Conservation (phyloP, 495 filamentous ascomycete species). For the Tetracladium marchalianum region DNA sequence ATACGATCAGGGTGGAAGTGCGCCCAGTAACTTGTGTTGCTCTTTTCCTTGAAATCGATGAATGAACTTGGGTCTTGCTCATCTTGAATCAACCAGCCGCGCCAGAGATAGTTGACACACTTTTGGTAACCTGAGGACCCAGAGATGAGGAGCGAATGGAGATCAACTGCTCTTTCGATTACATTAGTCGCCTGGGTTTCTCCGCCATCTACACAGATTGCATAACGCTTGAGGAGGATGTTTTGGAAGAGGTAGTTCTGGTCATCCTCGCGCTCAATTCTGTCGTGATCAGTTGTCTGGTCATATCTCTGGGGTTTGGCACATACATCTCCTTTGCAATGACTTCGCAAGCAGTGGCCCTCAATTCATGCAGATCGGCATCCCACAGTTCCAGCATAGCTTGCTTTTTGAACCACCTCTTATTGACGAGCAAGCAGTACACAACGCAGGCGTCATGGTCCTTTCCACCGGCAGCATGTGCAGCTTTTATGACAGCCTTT, state of each 20-base stretch:
- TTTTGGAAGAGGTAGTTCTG: slow-evolving; percentile 65
- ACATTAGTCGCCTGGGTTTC: slow-evolving; percentile 72
- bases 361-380: slow-evolving; percentile 66
- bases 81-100: slow-evolving; percentile 92
- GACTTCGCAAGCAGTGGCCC: slow-evolving; percentile 82
- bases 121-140: slow-evolving; percentile 86
- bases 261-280: slow-evolving; percentile 76
- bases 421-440: slow-evolving; percentile 69
- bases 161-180: slow-evolving; percentile 82
- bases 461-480: slow-evolving; percentile 67
- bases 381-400: slow-evolving; percentile 80
- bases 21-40: slow-evolving; percentile 58
- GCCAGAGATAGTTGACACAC: slow-evolving; percentile 87
- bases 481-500: slow-evolving; percentile 61
- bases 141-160: slow-evolving; percentile 81
- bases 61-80: slow-evolving; percentile 80
- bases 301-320: not conserved
- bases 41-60: slow-evolving; percentile 69
- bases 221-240: slow-evolving; percentile 85
- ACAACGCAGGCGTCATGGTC: slow-evolving; percentile 71
- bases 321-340: slow-evolving; percentile 80
- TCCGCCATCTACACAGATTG: slow-evolving; percentile 60
- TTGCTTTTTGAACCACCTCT: slow-evolving; percentile 85
- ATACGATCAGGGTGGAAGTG: slow-evolving; percentile 93
- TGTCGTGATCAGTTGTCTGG: slow-evolving; percentile 18